These are phyloP conservation scores for Keithomyces neogunnii DNA, from an alignment of 2,329 filamentous ascomycete species.

Conservation along the genomic window DNA sequence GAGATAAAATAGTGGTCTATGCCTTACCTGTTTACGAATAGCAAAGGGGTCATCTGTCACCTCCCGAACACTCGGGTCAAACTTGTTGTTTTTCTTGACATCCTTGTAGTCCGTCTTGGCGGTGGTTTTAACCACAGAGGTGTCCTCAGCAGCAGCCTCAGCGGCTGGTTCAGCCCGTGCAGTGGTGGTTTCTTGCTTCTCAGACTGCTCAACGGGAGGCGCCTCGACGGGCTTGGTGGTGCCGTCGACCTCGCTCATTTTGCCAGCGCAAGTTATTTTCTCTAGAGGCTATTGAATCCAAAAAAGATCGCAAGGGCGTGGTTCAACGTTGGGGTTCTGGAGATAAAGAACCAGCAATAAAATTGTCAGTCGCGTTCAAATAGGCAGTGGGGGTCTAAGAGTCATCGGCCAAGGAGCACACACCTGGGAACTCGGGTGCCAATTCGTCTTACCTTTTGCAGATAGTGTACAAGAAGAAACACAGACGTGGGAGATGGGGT, in stretches of 20 bases:
- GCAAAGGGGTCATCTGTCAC: constrained; percentile 69
- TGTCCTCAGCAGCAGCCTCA: constrained; percentile 7
- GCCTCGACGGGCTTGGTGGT: constrained; percentile 15
- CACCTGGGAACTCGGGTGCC: neutral
- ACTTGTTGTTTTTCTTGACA: constrained; percentile 54
- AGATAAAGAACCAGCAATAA: neutral
- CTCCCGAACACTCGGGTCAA: constrained; percentile 56
- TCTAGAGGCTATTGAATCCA: neutral
- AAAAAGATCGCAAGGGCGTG: neutral
- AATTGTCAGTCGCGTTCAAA: neutral
- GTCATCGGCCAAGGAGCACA: neutral
- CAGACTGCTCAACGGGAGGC: constrained; percentile 16
- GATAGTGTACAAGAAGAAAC: neutral
- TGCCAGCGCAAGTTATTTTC: neutral
- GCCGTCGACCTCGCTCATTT: constrained; percentile 15
- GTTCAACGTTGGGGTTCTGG: neutral
- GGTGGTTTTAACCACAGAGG: constrained; percentile 36
- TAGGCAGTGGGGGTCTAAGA: constrained; percentile 1
- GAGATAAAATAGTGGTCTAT: neutral
- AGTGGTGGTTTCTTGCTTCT: neutral
- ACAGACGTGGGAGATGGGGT: neutral
- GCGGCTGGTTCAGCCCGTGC: neutral
- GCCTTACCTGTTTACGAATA: constrained; percentile 72
- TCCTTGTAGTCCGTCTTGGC: constrained; percentile 30
- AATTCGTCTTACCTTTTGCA: neutral